Evolutionary conservation across 768 basidiomycete genomes (phyloP), one percentile per base, ranked within the genome.

Genomic region (Tricholomella constricta): DNA sequence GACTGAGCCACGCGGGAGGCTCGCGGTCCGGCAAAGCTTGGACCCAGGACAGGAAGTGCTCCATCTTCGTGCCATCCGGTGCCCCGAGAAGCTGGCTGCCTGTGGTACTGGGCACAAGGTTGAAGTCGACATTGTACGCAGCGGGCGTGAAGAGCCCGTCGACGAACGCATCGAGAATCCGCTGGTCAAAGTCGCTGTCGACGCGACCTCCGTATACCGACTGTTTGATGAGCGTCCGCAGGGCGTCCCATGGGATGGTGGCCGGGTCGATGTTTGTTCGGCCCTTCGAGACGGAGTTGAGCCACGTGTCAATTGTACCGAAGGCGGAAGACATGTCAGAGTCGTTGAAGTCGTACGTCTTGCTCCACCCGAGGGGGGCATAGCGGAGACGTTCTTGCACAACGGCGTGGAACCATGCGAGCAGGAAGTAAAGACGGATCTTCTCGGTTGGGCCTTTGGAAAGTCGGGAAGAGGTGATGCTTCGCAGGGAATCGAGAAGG

Each of bases 321-420:
- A 93, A 89, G 1, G 95, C 95, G 10, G 96, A 89, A 14, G 89
- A 83, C 82, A 97, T 90, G 66, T 99, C 97, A 4, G 96, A 97
- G 67, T 98, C 95, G 70, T 99, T 99, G 83, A 98, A 98, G 69
- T 98, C 97, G 72, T 98, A 98, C 0, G 80, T 79, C 72, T 97
- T 93, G 68, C 89, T 95, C 94, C 96, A 99, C 0, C 97, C 96
- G 14, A 99, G 75, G 6, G 97, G 97, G 8, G 88, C 91, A 68
- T 98, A 99, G 36, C 96, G 91, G 11, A 98, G 78, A 56, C 97
- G 91, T 70, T 98, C 97, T 72, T 97, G 95, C 1, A 98, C 88
- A 17, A 98, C 85, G 11, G 97, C 95, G 64, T 99, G 97, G 88
- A 98, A 97, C 95, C 96, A 99, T 1, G 97, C 92, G 26, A 98